These are phyloP conservation scores for Ascochyta viciae-villosae DNA, from an alignment of 2,329 filamentous ascomycete species.

Conservation along the genomic window DNA sequence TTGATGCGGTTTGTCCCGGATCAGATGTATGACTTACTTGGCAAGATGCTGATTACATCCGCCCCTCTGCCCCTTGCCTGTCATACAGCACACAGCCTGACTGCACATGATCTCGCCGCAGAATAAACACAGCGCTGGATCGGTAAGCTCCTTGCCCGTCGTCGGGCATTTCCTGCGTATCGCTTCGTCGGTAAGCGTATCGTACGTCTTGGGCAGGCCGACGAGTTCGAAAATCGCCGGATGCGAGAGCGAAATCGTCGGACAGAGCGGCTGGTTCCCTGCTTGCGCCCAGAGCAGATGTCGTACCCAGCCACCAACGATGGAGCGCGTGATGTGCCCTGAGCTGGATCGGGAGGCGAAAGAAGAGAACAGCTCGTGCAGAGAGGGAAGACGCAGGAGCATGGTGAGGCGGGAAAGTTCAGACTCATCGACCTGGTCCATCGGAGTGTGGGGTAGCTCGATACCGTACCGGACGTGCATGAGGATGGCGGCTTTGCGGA, in stretches of 20 bases:
- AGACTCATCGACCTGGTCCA: constrained; percentile 65
- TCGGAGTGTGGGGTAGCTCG: constrained; percentile 75
- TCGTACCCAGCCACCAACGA: constrained; percentile 75
- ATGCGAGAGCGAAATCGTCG: constrained; percentile 68
- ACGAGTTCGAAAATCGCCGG: constrained; percentile 94
- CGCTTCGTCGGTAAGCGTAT: constrained; percentile 89
- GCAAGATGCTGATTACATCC: constrained; percentile 87
- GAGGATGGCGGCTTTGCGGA: constrained; percentile 84
- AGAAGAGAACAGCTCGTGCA: constrained; percentile 77
- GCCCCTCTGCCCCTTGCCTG: constrained; percentile 59
- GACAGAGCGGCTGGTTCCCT: constrained; percentile 50
- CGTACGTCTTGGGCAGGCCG: constrained; percentile 89
- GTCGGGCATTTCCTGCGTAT: constrained; percentile 84
- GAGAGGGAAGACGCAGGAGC: constrained; percentile 75
- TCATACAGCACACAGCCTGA: constrained; percentile 89
- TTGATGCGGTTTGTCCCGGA: background rate
- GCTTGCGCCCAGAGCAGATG: constrained; percentile 59
- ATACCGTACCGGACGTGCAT: constrained; percentile 89
- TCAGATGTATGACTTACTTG: constrained; percentile 65
- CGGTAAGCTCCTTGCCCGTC: constrained; percentile 87
- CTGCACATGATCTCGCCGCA: constrained; percentile 97
- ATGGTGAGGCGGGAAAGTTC: constrained; percentile 85
- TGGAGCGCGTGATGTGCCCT: constrained; percentile 53
- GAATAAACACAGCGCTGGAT: constrained; percentile 91
- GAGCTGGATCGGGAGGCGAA: constrained; percentile 49